Evolutionary conservation across 1,284 basidiomycete species (phyloP).

Genomic region (Sporisorium reilianum): DNA sequence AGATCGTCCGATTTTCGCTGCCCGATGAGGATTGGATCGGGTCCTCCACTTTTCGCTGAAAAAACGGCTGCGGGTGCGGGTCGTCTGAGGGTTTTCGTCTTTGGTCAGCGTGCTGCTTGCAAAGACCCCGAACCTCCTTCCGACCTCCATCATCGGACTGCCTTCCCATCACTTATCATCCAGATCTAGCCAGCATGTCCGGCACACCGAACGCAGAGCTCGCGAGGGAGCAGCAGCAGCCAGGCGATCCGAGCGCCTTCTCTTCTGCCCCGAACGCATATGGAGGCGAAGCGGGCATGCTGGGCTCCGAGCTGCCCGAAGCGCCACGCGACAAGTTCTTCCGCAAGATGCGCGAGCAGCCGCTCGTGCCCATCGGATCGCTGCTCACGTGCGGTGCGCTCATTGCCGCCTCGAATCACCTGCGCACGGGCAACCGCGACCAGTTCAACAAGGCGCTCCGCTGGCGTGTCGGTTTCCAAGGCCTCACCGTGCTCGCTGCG

Average conservation of each 20-base stretch:
- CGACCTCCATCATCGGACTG: conserved; percentile 3
- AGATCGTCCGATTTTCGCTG: not conserved
- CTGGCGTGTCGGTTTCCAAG: conserved; percentile 67
- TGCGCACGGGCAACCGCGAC: conserved; percentile 63
- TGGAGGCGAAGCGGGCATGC: conserved; percentile 6
- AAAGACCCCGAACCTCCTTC: not conserved
- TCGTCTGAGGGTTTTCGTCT: not conserved
- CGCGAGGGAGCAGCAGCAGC: conserved; percentile 41
- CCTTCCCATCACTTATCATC: no score
- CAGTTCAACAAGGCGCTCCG: conserved; percentile 65
- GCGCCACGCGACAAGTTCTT: conserved; percentile 58
- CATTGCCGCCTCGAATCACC: conserved; percentile 60
- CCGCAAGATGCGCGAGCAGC: conserved; percentile 65
- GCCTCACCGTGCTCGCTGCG: conserved; percentile 64
- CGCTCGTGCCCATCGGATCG: conserved; percentile 66
- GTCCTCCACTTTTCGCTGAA: conserved; percentile 3
- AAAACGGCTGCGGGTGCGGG: not conserved
- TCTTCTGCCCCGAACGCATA: not conserved
- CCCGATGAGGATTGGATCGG: conserved; percentile 2
- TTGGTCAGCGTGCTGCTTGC: conserved; percentile 22
- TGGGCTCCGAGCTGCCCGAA: conserved; percentile 34
- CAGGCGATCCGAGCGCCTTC: conserved; percentile 18
- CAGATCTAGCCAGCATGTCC: conserved; percentile 35
- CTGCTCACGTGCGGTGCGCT: conserved; percentile 64
- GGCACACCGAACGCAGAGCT: conserved; percentile 37